Evolutionary conservation across 805 yeast genomes (phyloP), one percentile per base, ranked within the genome.

Genomic region (Yarrowia sp.): DNA sequence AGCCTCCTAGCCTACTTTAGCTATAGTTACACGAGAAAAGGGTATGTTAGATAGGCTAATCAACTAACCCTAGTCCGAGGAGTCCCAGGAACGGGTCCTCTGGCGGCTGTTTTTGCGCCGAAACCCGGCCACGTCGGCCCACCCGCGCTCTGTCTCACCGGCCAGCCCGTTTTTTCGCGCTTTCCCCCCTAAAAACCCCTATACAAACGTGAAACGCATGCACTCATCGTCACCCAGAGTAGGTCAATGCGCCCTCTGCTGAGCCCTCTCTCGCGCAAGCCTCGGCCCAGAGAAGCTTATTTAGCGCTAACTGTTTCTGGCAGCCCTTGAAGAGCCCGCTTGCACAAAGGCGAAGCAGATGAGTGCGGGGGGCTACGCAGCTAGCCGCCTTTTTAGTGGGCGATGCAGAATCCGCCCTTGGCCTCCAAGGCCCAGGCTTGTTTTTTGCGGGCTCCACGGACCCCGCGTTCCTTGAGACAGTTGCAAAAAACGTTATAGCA

Each of bases 261-360:
- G 24, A 4, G 51, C 12, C 18, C 51, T 44, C 35, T 44, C 35
- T 18, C 33, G n/a, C 14, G 1, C 49, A 29, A 29, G 51, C 51
- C 51, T 29, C 35, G 51, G 51, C 51, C 35, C 51, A 44, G 24
- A 14, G 51, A 42, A 44, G 51, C 35, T 44, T 44, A 44, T 29
- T 27, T 32, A 33, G 35, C 35, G 13, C 25, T 44, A 25, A 16
- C 49, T 42, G 32, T 42, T 42, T 42, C 46, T n/a, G 46, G 46
- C 46, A n/a, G 31, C 31, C 19, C 46, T 24, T n/a, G 25, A 21
- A 7, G 25, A 10, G 18, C 27, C 18, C 9, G 6, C 27, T n/a
- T n/a, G 7, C 6, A 39, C 25, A 14, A 22, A 2, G 46, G n/a
- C 31, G 14, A 9, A 9, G 46, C 12, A 41, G 31, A 39, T 39